Evolutionary conservation across 176 grass and related monocot species (phyloP).

Genomic region (Otatea glauca): DNA sequence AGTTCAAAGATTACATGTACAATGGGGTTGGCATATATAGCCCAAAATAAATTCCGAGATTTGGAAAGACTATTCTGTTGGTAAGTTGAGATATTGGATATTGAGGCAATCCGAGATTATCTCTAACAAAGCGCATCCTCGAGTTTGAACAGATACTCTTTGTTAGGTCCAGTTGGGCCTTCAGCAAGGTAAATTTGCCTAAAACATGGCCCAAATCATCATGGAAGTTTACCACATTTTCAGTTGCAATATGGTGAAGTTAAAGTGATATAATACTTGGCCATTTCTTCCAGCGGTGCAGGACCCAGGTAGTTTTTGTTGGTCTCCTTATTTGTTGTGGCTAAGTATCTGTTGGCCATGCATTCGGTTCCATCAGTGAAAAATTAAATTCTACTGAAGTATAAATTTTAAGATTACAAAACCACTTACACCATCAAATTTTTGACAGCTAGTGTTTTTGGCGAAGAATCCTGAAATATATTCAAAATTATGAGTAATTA

Average conservation of each 20-base stretch:
- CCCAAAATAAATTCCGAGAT: too few species aligned
- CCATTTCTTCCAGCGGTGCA: slow-evolving; percentile 83
- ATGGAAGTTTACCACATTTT: slow-evolving; percentile 9
- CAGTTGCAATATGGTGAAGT: slow-evolving; percentile 17
- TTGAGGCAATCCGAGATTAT: too few species aligned
- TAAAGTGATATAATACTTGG: slow-evolving; percentile 48
- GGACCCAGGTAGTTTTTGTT: slow-evolving; percentile 86
- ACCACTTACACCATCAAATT: slow-evolving; percentile 90
- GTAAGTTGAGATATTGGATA: too few species aligned
- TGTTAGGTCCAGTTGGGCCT: slow-evolving; percentile 90
- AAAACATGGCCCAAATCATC: slow-evolving; percentile 22
- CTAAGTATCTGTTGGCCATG: slow-evolving; percentile 72
- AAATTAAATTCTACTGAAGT: neutral
- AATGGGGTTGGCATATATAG: too few species aligned
- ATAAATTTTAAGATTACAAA: slow-evolving; percentile 29
- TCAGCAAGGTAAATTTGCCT: slow-evolving; percentile 86
- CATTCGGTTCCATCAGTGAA: slow-evolving; percentile 40
- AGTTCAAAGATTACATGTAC: too few species aligned
- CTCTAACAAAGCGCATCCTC: slow-evolving; percentile 73
- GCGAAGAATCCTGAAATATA: slow-evolving; percentile 61
- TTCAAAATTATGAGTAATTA: neutral
- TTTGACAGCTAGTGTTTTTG: slow-evolving; percentile 55
- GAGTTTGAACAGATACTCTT: slow-evolving; percentile 86
- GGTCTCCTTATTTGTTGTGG: slow-evolving; percentile 61
- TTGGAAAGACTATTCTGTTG: too few species aligned